A percentile compares a stretch with the other conserved stretches of the same genome.
These are phyloP conservation scores for Microcera coccophila DNA, from an alignment of 2,329 filamentous ascomycete genomes.

Conservation along the genomic window DNA sequence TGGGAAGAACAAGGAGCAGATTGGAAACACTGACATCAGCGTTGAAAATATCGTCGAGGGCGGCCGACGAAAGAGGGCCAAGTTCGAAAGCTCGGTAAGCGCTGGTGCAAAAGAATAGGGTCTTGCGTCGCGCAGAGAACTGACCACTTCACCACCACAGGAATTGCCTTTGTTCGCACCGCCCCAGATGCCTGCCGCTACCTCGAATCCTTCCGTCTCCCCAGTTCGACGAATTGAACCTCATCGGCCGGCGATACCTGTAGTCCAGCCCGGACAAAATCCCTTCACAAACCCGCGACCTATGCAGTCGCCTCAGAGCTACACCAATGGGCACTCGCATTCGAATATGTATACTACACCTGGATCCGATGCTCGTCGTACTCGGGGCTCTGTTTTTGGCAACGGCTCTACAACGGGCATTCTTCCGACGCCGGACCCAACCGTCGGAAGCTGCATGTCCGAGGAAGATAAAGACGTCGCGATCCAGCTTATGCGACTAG, in stretches of 20 bases:
- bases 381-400: slow-evolving; percentile 62
- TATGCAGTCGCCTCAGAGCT: slow-evolving; percentile 80
- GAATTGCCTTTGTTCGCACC: slow-evolving; percentile 94
- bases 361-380: slow-evolving; percentile 57
- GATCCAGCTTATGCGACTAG: slow-evolving; percentile 91
- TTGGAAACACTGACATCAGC: slow-evolving; percentile 95
- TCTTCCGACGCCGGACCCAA: slow-evolving; percentile 93
- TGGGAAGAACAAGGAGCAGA: slow-evolving; percentile 75
- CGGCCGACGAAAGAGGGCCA: slow-evolving; percentile 88
- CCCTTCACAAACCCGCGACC: slow-evolving; percentile 74
- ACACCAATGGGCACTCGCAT: slow-evolving; percentile 48
- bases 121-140: slow-evolving; percentile 14
- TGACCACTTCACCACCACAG: slow-evolving; percentile 49
- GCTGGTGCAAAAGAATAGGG: slow-evolving; percentile 19
- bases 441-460: slow-evolving; percentile 92
- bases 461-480: slow-evolving; percentile 93
- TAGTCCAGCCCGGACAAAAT: slow-evolving; percentile 70
- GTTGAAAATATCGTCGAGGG: slow-evolving; percentile 98
- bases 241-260: slow-evolving; percentile 69
- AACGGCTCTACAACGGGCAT: slow-evolving; percentile 51
- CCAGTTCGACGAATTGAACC: slow-evolving; percentile 78
- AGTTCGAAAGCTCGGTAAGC: slow-evolving; percentile 94
- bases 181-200: slow-evolving; percentile 85
- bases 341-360: slow-evolving; percentile 61
- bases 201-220: slow-evolving; percentile 97